phyloP scores from a whole-genome alignment of 345 rosid genomes.

The Eucalyptus fibrosa region DNA sequence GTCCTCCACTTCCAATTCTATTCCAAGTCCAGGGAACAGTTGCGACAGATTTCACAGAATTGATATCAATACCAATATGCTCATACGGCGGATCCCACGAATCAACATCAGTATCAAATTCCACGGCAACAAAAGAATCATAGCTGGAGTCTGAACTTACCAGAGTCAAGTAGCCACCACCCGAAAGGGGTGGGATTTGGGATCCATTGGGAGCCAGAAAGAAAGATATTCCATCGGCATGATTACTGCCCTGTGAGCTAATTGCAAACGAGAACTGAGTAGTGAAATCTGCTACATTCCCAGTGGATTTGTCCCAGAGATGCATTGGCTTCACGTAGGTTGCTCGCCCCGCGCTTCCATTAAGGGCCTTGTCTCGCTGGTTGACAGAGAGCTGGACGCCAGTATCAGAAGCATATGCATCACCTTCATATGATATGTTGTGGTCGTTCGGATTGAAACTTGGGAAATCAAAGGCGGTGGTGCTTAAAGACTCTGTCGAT shows the following conservation, averaged over 20 bases:
- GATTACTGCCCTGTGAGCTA: rapidly evolving
- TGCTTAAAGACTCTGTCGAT: not conserved
- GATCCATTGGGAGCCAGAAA: not conserved
- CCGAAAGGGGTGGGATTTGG: rapidly evolving
- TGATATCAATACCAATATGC: not conserved
- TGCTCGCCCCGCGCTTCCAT: not conserved
- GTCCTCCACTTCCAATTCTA: not conserved
- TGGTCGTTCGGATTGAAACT: not conserved
- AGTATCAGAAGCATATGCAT: not conserved
- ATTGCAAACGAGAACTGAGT: not conserved
- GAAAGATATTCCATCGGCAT: not conserved
- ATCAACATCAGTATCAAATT: not conserved
- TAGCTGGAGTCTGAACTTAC: not conserved
- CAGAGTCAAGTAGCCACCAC: not conserved
- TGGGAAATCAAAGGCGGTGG: not conserved
- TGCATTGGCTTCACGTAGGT: not conserved
- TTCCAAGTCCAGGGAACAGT: not conserved
- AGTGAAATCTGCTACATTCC: not conserved
- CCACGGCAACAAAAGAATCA: not conserved
- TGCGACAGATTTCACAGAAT: rapidly evolving
- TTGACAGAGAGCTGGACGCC: not conserved
- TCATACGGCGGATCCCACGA: rapidly evolving
- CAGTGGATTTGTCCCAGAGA: not conserved
- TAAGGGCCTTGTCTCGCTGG: not conserved
- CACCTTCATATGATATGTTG: not conserved